Percentiles rank a stretch among this genome's conserved stretches.
Conservation (phyloP, 495 filamentous ascomycete genomes). For the Aspergillus panamensis region DNA sequence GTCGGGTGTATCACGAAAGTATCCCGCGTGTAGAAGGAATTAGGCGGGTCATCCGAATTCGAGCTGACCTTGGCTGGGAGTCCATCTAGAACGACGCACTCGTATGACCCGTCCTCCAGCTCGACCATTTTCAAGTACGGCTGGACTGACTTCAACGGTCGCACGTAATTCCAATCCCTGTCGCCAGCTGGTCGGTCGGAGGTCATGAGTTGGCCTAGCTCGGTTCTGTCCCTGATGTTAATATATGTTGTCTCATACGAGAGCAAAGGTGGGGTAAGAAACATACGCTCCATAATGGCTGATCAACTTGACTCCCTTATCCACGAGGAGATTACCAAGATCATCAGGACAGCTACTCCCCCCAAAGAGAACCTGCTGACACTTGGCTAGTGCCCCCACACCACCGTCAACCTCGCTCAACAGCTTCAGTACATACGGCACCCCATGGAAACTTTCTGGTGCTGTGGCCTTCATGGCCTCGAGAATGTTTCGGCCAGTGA, state of each 20-base stretch:
- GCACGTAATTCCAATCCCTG: conserved; percentile 63
- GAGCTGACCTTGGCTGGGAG: conserved; percentile 61
- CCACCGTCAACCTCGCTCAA: conserved; percentile 48
- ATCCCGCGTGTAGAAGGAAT: conserved; percentile 34
- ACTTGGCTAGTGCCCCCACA: conserved; percentile 38
- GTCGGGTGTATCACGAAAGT: conserved; percentile 52
- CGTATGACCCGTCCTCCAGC: conserved; percentile 47
- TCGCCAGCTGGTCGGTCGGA: conserved; percentile 45
- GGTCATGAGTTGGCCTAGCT: conserved; percentile 55
- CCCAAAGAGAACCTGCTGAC: conserved; percentile 45
- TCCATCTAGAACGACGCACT: conserved; percentile 53
- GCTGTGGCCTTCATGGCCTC: conserved; percentile 41
- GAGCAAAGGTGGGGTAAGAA: background rate
- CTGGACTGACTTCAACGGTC: conserved; percentile 32
- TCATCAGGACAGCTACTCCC: conserved; percentile 54
- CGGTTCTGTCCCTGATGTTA: conserved; percentile 32
- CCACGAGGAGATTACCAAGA: conserved; percentile 50
- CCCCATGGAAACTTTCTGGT: conserved; percentile 49
- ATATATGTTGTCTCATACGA: background rate
- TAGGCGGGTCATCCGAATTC: conserved; percentile 53
- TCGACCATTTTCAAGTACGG: conserved; percentile 48
- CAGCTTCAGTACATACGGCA: conserved; percentile 54
- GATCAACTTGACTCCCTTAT: conserved; percentile 50
- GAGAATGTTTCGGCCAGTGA: conserved; percentile 48
- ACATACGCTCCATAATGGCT: conserved; percentile 42